Conservation (phyloP, 257 asterid genomes). For the Solanum pimpinellifolium region DNA sequence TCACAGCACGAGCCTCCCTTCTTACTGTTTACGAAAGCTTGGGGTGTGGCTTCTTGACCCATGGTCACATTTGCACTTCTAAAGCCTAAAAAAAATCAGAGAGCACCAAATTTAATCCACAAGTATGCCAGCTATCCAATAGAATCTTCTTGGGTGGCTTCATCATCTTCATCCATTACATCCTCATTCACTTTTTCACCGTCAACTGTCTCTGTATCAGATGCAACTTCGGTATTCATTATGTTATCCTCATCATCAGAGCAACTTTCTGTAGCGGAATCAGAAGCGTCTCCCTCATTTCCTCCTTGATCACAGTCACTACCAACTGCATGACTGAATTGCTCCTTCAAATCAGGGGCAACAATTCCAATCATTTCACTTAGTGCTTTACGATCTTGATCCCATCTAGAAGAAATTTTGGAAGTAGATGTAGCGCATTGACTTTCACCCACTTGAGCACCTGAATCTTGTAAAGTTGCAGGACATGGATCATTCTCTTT, state of each 20-base stretch:
- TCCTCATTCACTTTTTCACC: constrained; percentile 17
- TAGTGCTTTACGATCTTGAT: constrained; percentile 39
- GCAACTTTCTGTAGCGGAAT: constrained; percentile 54
- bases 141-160: constrained; percentile 50
- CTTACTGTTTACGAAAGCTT: neutral
- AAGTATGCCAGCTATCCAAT: constrained; percentile 6
- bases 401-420: constrained; percentile 23
- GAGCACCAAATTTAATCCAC: neutral
- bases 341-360: constrained; percentile 63
- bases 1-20: neutral
- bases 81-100: neutral
- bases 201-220: constrained; percentile 50
- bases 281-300: constrained; percentile 23
- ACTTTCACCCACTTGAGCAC: constrained; percentile 55
- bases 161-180: constrained; percentile 52
- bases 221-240: constrained; percentile 23
- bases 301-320: constrained; percentile 25
- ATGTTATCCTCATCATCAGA: constrained; percentile 21
- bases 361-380: constrained; percentile 70
- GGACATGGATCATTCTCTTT: constrained; percentile 20
- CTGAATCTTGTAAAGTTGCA: constrained; percentile 37
- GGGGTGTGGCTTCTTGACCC: neutral
- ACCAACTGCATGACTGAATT: constrained; percentile 41
- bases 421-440: constrained; percentile 29
- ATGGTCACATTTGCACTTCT: neutral